Conservation (phyloP, 2,329 filamentous ascomycete genomes). For the Botrytis pseudocinerea region DNA sequence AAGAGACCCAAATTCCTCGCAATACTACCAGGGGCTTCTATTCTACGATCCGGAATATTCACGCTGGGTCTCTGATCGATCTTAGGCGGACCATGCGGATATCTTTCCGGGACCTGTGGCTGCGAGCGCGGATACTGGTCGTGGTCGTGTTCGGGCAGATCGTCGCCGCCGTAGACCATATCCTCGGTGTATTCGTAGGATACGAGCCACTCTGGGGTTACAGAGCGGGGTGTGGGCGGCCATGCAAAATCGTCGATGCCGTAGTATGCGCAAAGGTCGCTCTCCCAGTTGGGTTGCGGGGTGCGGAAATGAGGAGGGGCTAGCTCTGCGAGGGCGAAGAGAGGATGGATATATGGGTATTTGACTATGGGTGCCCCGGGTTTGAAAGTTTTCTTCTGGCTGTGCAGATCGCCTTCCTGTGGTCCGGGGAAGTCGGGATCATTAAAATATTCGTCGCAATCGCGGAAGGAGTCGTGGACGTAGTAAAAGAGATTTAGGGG, state of each 20-base stretch:
- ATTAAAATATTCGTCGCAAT: fast-evolving
- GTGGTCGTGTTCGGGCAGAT: background rate
- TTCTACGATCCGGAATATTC: background rate
- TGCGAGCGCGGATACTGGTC: background rate
- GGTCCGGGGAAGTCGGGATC: background rate
- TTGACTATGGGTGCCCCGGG: fast-evolving
- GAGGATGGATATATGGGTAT: background rate
- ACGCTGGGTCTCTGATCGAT: background rate
- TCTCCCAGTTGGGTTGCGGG: background rate
- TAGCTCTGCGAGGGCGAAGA: background rate
- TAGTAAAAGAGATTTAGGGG: background rate
- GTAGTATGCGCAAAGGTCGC: background rate
- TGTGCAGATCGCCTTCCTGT: background rate
- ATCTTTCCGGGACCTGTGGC: background rate
- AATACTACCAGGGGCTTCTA: background rate
- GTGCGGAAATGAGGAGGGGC: background rate
- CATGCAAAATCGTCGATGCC: fast-evolving
- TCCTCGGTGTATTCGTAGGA: fast-evolving
- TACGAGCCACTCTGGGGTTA: background rate
- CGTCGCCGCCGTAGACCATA: background rate
- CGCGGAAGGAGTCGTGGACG: background rate
- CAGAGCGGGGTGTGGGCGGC: background rate
- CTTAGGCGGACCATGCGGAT: background rate
- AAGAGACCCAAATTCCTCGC: background rate
- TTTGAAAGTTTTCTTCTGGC: background rate